phyloP scores from a whole-genome alignment of 2,329 filamentous ascomycete genomes.

The Tetracladium maxilliforme region DNA sequence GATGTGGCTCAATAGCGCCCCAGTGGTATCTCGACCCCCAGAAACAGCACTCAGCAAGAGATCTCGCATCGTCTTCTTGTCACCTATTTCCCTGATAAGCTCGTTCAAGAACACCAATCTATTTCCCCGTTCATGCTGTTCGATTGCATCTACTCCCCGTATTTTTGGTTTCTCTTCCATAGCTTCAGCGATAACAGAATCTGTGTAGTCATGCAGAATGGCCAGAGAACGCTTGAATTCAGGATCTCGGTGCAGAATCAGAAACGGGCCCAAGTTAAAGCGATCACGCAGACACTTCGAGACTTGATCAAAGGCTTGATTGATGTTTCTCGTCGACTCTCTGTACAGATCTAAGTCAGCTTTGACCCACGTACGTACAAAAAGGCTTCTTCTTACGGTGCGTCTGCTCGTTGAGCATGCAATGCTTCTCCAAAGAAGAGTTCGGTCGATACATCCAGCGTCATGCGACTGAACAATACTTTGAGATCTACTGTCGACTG shows the following conservation, averaged over 20 bases:
- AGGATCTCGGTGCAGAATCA: neutral
- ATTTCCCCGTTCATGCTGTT: neutral
- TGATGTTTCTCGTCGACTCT: neutral
- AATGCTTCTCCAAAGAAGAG: neutral
- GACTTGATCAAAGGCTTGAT: neutral
- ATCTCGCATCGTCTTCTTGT: neutral
- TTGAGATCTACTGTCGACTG: neutral
- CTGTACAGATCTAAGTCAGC: neutral
- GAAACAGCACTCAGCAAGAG: neutral
- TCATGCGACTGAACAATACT: conserved; percentile 1
- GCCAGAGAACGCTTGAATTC: conserved; percentile 1
- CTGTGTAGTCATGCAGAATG: neutral
- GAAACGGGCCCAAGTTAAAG: neutral
- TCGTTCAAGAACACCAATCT: neutral
- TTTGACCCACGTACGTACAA: neutral
- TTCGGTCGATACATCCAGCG: neutral
- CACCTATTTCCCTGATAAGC: neutral
- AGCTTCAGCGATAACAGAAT: neutral
- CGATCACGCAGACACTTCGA: neutral
- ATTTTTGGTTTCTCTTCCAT: neutral
- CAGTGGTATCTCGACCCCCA: neutral
- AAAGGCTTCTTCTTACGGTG: neutral
- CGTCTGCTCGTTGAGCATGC: neutral
- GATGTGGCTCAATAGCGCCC: neutral
- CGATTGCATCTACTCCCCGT: neutral